These are phyloP conservation scores for Mallotus repandus DNA, from an alignment of 441 rosid genomes.

Conservation along the genomic window DNA sequence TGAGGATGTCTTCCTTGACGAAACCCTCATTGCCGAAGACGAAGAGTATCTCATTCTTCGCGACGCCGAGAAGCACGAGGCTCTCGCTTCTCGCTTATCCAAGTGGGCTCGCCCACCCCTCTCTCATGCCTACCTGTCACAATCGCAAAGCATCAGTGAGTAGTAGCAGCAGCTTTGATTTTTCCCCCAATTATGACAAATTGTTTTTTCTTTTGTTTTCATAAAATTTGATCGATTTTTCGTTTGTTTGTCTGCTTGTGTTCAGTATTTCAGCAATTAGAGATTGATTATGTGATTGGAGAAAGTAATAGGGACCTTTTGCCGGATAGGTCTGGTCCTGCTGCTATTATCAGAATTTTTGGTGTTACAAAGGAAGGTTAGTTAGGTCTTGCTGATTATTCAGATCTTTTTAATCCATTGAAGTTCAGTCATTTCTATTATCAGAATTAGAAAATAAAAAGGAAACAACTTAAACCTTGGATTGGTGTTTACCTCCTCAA, in stretches of 20 bases:
- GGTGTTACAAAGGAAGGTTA: slow-evolving; percentile 93
- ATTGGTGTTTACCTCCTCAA: too few relatives aligned
- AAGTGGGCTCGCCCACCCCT: slow-evolving; percentile 83
- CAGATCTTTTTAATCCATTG: too few relatives aligned
- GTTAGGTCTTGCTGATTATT: slow-evolving; percentile 17
- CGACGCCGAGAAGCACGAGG: slow-evolving; percentile 68
- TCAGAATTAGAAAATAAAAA: too few relatives aligned
- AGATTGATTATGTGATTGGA: slow-evolving; percentile 82
- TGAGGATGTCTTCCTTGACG: slow-evolving; percentile 81
- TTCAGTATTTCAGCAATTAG: slow-evolving; percentile 88
- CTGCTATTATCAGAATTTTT: slow-evolving; percentile 78
- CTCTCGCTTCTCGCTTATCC: slow-evolving; percentile 53
- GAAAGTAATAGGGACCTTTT: slow-evolving; percentile 56
- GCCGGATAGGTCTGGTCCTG: slow-evolving; percentile 71
- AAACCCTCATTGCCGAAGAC: slow-evolving; percentile 63
- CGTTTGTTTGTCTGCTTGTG: neutral
- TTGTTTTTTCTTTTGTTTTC: neutral
- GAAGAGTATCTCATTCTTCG: slow-evolving; percentile 76
- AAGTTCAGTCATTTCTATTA: too few relatives aligned
- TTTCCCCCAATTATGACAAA: neutral
- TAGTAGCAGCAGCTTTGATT: slow-evolving; percentile 16
- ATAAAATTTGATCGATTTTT: neutral
- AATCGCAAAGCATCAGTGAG: slow-evolving; percentile 65
- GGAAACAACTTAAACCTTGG: too few relatives aligned
- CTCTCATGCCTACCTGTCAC: slow-evolving; percentile 49